Evolutionary conservation across 2,329 filamentous ascomycete genomes (phyloP).

Genomic region (Capronia americana): DNA sequence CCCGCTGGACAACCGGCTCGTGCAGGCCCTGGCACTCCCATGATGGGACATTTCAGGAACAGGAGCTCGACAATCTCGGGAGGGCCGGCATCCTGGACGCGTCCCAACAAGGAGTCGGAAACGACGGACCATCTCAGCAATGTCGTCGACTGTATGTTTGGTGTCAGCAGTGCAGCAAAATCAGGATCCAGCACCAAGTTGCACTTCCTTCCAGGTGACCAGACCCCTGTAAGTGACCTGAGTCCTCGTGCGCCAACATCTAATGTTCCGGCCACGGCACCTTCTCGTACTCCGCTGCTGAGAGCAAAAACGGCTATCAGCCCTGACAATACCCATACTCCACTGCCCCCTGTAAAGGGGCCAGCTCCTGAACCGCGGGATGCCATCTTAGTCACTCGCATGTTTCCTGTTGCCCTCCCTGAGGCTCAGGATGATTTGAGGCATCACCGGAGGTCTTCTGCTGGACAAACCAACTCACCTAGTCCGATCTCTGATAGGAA

Average conservation of each 20-base stretch:
- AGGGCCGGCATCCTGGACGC: conserved; percentile 45
- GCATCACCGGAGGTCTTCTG: conserved; percentile 30
- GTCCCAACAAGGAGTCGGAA: conserved; percentile 42
- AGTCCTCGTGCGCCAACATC: conserved; percentile 22
- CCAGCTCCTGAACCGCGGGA: conserved; percentile 48
- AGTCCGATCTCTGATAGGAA: conserved; percentile 10
- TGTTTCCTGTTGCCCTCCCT: conserved; percentile 64
- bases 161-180: conserved; percentile 63
- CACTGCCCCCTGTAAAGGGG: conserved; percentile 44
- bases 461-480: conserved; percentile 14
- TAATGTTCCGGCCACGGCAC: conserved; percentile 34
- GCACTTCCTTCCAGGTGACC: conserved; percentile 56
- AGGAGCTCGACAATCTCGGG: conserved; percentile 55
- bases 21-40: conserved; percentile 44
- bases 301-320: conserved; percentile 36
- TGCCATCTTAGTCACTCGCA: conserved; percentile 63
- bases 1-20: conserved; percentile 40
- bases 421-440: conserved; percentile 49
- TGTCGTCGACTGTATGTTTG: conserved; percentile 66
- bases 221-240: conserved; percentile 19
- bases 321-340: conserved; percentile 9
- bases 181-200: conserved; percentile 66
- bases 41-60: conserved; percentile 51
- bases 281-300: conserved; percentile 27
- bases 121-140: conserved; percentile 58